phyloP scores from a whole-genome alignment of 805 yeast genomes.

The Candida silvicultrix region DNA sequence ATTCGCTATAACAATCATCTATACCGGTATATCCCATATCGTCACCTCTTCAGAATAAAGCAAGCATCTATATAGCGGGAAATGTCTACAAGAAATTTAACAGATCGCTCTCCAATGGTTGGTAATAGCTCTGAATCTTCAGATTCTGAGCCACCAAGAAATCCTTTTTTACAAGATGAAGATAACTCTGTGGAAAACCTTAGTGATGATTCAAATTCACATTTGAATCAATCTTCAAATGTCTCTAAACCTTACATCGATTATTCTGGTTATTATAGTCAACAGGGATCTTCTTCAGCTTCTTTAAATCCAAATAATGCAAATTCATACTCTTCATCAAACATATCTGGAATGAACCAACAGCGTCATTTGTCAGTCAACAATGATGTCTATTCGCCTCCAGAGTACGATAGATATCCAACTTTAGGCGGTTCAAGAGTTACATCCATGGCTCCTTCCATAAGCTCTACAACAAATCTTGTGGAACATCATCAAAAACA shows the following conservation, averaged over 20 bases:
- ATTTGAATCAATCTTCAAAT: slow-evolving; percentile 2
- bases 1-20: too few species aligned
- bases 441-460: slow-evolving; percentile 40
- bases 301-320: slow-evolving; percentile 19
- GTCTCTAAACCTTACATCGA: slow-evolving; percentile 30
- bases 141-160: slow-evolving; percentile 18
- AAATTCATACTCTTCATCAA: slow-evolving; percentile 19
- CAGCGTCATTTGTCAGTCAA: slow-evolving; percentile 4
- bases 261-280: slow-evolving; percentile 36
- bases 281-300: slow-evolving; percentile 33
- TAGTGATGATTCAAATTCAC: neutral
- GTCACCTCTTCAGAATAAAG: too few species aligned
- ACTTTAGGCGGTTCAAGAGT: slow-evolving; percentile 53
- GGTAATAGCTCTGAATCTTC: slow-evolving; percentile 16
- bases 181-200: slow-evolving; percentile 20
- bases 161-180: slow-evolving; percentile 24
- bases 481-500: slow-evolving; percentile 11
- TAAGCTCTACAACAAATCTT: slow-evolving; percentile 26
- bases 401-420: slow-evolving; percentile 66
- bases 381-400: slow-evolving; percentile 33
- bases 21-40: too few species aligned
- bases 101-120: slow-evolving; percentile 19
- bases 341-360: slow-evolving; percentile 13
- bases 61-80: too few species aligned
- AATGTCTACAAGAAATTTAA: slow-evolving; percentile 26